Conservation (phyloP, 2,329 filamentous ascomycete species). For the Ophiostoma quercus region DNA sequence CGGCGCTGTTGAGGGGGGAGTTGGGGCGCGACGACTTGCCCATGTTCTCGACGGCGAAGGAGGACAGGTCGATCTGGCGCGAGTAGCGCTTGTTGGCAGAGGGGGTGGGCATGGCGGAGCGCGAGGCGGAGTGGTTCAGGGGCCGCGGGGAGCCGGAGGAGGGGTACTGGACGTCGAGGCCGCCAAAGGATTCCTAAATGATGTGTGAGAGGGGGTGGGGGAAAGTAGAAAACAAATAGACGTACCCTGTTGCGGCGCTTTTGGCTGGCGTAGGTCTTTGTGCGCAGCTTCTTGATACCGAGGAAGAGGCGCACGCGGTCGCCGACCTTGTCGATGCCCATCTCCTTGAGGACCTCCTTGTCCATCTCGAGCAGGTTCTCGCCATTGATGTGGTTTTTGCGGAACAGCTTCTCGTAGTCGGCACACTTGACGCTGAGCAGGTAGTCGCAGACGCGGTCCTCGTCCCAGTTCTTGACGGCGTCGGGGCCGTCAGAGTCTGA, state of each 20-base stretch:
- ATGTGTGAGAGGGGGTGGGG: slow-evolving; percentile 19
- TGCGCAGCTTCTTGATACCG: slow-evolving; percentile 76
- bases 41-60: slow-evolving; percentile 40
- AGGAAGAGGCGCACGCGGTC: slow-evolving; percentile 89
- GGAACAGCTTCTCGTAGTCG: slow-evolving; percentile 81
- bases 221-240: not conserved
- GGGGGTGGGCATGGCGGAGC: slow-evolving; percentile 36
- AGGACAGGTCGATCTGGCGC: slow-evolving; percentile 50
- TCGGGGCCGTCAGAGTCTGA: slow-evolving; percentile 74
- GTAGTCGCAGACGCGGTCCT: slow-evolving; percentile 87
- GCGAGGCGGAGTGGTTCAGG: slow-evolving; percentile 48
- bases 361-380: slow-evolving; percentile 96
- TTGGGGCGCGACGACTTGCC: slow-evolving; percentile 61
- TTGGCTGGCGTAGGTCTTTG: slow-evolving; percentile 67
- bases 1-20: slow-evolving; percentile 59
- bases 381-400: slow-evolving; percentile 93
- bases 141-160: slow-evolving; percentile 62
- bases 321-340: slow-evolving; percentile 96
- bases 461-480: slow-evolving; percentile 79
- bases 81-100: slow-evolving; percentile 59
- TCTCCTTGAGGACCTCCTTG: slow-evolving; percentile 91
- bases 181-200: slow-evolving; percentile 72
- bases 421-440: slow-evolving; percentile 84
- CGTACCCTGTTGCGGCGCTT: slow-evolving; percentile 78
- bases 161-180: slow-evolving; percentile 61